Conservation (phyloP, 1,284 basidiomycete genomes). For the Xerocomus minutiporus region DNA sequence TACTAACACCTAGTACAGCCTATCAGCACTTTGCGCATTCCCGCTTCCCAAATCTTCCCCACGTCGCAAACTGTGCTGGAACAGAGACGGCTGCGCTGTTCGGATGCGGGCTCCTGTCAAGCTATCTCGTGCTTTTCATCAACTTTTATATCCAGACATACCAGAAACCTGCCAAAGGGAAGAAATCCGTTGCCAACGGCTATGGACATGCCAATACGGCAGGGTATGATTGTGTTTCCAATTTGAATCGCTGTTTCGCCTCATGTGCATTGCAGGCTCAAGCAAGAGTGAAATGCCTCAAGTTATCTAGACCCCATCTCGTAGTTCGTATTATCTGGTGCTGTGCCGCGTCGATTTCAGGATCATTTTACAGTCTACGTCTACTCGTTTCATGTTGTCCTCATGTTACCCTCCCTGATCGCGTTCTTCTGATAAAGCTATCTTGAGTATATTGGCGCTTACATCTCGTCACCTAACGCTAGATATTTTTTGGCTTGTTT, state of each 20-base stretch:
- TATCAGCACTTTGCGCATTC: conserved; percentile 77
- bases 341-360: conserved; percentile 3
- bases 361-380: conserved; percentile 11
- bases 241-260: not conserved
- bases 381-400: conserved; percentile 12
- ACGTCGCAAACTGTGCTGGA: conserved; percentile 81
- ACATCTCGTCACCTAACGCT: conserved; percentile 1
- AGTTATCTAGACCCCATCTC: not conserved
- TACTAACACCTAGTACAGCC: conserved; percentile 44
- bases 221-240: conserved; percentile 16
- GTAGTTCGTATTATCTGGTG: conserved; percentile 11
- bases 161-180: conserved; percentile 54
- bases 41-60: conserved; percentile 64
- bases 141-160: conserved; percentile 86
- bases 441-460: conserved; percentile 14
- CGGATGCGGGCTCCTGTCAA: conserved; percentile 84
- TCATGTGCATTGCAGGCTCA: conserved; percentile 18
- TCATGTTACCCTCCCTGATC: conserved; percentile 11
- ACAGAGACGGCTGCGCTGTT: conserved; percentile 85
- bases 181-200: conserved; percentile 35
- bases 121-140: conserved; percentile 89
- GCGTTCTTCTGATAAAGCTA: conserved; percentile 10
- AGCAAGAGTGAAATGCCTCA: conserved; percentile 21
- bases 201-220: conserved; percentile 31
- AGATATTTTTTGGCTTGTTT: conserved; percentile 9